Evolutionary conservation across 1,284 basidiomycete species (phyloP).

Genomic region (Ceratobasidium sp.): DNA sequence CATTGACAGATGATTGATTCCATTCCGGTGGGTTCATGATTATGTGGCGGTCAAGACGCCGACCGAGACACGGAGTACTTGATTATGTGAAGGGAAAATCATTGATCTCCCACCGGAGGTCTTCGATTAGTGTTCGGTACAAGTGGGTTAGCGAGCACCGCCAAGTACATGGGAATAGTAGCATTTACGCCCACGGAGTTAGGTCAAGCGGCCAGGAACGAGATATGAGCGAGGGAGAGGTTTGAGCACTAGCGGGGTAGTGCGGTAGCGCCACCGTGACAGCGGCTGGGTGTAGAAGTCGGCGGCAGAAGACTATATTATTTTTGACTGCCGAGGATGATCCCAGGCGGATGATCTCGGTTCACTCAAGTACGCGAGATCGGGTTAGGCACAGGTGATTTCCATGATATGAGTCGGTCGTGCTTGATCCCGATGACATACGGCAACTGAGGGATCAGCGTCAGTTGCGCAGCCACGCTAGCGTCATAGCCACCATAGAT

Average conservation of each 20-base stretch:
- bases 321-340: neutral
- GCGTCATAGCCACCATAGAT: too few relatives aligned
- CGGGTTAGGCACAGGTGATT: neutral
- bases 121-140: neutral
- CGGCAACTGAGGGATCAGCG: neutral
- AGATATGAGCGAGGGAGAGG: neutral
- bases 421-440: neutral
- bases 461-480: neutral
- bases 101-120: neutral
- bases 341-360: neutral
- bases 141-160: neutral
- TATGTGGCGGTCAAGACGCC: neutral
- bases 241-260: neutral
- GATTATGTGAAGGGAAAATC: neutral
- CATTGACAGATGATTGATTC: slow-evolving; percentile 1
- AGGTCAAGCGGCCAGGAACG: neutral
- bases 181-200: neutral
- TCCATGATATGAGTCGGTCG: neutral
- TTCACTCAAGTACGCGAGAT: neutral
- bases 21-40: neutral
- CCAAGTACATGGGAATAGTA: neutral
- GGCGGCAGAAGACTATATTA: neutral
- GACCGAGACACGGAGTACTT: slow-evolving; percentile 6
- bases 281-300: neutral
- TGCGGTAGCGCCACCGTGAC: neutral